phyloP scores from a whole-genome alignment of 2,329 filamentous ascomycete species.

The Arthrobotrys entomopaga region DNA sequence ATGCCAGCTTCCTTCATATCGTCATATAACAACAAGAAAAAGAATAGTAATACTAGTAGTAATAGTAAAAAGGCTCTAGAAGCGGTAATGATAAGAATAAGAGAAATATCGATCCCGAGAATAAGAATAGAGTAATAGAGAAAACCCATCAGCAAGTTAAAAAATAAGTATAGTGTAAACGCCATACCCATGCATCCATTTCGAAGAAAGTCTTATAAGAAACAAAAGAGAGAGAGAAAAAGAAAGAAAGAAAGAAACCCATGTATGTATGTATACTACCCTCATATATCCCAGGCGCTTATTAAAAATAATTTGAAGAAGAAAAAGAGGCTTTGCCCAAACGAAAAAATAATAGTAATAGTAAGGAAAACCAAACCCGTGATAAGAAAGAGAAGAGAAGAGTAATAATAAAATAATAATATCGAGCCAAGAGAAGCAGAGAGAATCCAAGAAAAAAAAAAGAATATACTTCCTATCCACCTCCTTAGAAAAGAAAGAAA shows the following conservation, averaged over 20 bases:
- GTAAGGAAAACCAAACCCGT: too few relatives aligned
- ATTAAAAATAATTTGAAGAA: not conserved
- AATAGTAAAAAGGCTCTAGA: slow-evolving; percentile 6
- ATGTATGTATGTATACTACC: too few relatives aligned
- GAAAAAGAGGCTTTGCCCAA: not conserved
- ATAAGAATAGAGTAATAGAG: not conserved
- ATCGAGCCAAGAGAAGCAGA: too few relatives aligned
- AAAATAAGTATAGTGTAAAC: slow-evolving; percentile 28
- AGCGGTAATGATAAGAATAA: slow-evolving; percentile 1
- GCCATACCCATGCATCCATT: slow-evolving; percentile 53
- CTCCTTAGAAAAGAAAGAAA: not conserved
- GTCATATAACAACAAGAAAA: not conserved
- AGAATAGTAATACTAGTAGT: slow-evolving; percentile 4
- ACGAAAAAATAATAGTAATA: too few relatives aligned
- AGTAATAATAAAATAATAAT: too few relatives aligned
- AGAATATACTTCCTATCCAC: slow-evolving; percentile 5
- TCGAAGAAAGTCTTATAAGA: slow-evolving; percentile 24
- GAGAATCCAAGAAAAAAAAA: slow-evolving; percentile 11
- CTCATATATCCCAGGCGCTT: too few relatives aligned
- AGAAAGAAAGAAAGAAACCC: not conserved
- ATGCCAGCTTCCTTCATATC: not conserved
- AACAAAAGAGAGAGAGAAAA: too few relatives aligned
- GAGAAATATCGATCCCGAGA: slow-evolving; percentile 1
- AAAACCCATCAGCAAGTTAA: not conserved
- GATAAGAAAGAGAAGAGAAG: too few relatives aligned